Evolutionary conservation across 2,329 filamentous ascomycete species (phyloP).

Genomic region (Ceratocystis ficicola): DNA sequence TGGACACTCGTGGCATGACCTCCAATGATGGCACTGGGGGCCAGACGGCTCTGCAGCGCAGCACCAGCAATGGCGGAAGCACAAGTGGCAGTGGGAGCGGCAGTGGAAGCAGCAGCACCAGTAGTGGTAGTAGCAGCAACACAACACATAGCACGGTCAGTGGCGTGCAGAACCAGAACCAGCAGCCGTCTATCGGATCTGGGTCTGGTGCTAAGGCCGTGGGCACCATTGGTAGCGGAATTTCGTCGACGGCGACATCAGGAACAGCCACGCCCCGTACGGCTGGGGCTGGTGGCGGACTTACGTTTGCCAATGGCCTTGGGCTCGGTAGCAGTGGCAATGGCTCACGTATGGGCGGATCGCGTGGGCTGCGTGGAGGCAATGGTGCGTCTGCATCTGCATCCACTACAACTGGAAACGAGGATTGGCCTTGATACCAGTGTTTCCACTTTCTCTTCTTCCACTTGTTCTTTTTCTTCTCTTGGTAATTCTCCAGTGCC

Average conservation of each 20-base stretch:
- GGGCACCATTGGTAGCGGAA: conserved; percentile 16
- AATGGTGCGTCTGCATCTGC: background rate
- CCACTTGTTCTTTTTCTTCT: conserved; percentile 17
- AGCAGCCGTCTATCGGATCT: conserved; percentile 5
- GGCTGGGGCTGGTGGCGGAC: background rate
- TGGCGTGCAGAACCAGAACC: background rate
- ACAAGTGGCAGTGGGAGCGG: conserved; percentile 10
- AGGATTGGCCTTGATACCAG: conserved; percentile 31
- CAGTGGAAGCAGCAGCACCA: background rate
- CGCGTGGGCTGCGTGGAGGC: conserved; percentile 12
- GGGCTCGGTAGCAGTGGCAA: conserved; percentile 13
- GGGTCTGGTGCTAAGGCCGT: background rate
- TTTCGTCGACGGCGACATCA: conserved; percentile 14
- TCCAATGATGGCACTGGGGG: conserved; percentile 43
- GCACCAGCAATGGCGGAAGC: conserved; percentile 22
- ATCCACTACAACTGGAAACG: conserved; percentile 5
- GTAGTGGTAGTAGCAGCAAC: background rate
- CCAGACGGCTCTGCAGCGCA: conserved; percentile 37
- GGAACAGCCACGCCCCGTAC: conserved; percentile 19
- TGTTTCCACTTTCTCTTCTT: conserved; percentile 28
- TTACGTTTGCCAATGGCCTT: conserved; percentile 20
- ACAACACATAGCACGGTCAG: background rate
- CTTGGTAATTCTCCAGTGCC: conserved; percentile 21
- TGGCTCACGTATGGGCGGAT: conserved; percentile 6
- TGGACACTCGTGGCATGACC: conserved; percentile 40